Base-by-base conservation (phyloP, 1,284 basidiomycete species). In the Exobasidium cylindrosporum region DNA sequence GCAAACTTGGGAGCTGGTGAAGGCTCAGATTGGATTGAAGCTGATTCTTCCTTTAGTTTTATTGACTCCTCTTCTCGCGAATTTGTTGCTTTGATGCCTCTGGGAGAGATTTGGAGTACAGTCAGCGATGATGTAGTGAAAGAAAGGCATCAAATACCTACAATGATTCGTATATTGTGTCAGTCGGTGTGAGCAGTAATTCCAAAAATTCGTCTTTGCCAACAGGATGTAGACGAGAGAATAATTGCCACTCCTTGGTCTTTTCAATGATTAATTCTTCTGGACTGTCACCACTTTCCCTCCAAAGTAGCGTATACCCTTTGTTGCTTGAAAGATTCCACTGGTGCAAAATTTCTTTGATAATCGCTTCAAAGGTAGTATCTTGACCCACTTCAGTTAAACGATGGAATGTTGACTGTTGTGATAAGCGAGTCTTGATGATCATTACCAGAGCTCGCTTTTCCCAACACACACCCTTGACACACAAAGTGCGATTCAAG, bases 1-100 rank as follows among this genome's bases (percentile, higher is more conserved):
- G 53, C 53, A 44, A 40, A 55, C 4, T 44, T 35, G n/a, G 53
- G 26, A 21, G 21, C 23, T 55, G 53, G 32, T 4, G 26, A 29
- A 31, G 21, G 29, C 17, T 11, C 26, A 24, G 35, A 10, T 26
- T 47, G 11, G 10, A 21, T 24, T 11, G 6, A 21, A 47, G 46
- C 17, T 17, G 7, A 7, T 40, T 17, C 35, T 17, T 40, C 10
- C 35, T 7, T 40, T 40, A 10, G 35, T 10, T 40, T 40, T 17
- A 40, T 40, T 17, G 35, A 40, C 35, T 17, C 35, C 35, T 40
- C 35, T 40, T 17, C 35, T 40, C 35, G 10, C 35, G 35, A 40
- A 17, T 10, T 40, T 17, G 35, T 40, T 17, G 35, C 35, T 17
- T n/a, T n/a, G n/a, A n/a, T n/a, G n/a, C n/a, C n/a, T n/a, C n/a